Conservation (phyloP, 2,329 filamentous ascomycete species). For the Calonectria crousiana region DNA sequence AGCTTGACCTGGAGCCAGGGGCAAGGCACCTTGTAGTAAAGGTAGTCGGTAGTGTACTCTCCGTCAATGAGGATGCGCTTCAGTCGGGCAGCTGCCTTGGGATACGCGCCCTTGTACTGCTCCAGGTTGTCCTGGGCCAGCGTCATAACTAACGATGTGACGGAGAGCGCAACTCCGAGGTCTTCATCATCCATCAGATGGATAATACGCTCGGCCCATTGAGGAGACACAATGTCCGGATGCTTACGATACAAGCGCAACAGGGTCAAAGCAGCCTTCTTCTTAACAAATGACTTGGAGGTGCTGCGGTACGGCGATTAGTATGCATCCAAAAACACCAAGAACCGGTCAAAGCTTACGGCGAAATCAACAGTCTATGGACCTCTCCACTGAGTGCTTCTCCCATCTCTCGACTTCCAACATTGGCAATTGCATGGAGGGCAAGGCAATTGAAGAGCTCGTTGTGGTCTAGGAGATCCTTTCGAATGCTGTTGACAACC, state of each 20-base stretch:
- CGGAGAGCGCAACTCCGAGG: slow-evolving; percentile 92
- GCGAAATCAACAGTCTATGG: slow-evolving; percentile 92
- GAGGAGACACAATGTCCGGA: slow-evolving; percentile 91
- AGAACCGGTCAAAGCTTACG: slow-evolving; percentile 67
- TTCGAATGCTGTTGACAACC: slow-evolving; percentile 98
- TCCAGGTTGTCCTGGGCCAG: slow-evolving; percentile 95
- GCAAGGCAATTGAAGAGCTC: slow-evolving; percentile 98
- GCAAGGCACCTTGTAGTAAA: slow-evolving; percentile 99
- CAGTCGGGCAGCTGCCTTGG: slow-evolving; percentile 89
- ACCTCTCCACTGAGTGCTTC: slow-evolving; percentile 93
- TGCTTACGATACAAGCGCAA: slow-evolving; percentile 95
- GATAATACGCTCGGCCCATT: slow-evolving; percentile 98
- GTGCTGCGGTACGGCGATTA: slow-evolving; percentile 48
- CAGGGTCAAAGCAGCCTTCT: slow-evolving; percentile 95
- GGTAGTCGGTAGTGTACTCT: slow-evolving; percentile 90
- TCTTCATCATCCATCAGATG: slow-evolving; percentile 98
- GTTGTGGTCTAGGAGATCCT: slow-evolving; percentile 94
- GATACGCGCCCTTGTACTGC: slow-evolving; percentile 92
- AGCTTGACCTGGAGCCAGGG: slow-evolving; percentile 99
- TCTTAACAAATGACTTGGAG: slow-evolving; percentile 98
- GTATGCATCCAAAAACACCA: neutral
- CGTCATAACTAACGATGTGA: slow-evolving; percentile 95
- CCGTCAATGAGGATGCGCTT: slow-evolving; percentile 92
- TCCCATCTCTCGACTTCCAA: slow-evolving; percentile 96
- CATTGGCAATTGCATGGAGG: slow-evolving; percentile 96